Evolutionary conservation across 2,329 filamentous ascomycete species (phyloP), one percentile per base, ranked within the genome.

Genomic region (Fusarium palustre): DNA sequence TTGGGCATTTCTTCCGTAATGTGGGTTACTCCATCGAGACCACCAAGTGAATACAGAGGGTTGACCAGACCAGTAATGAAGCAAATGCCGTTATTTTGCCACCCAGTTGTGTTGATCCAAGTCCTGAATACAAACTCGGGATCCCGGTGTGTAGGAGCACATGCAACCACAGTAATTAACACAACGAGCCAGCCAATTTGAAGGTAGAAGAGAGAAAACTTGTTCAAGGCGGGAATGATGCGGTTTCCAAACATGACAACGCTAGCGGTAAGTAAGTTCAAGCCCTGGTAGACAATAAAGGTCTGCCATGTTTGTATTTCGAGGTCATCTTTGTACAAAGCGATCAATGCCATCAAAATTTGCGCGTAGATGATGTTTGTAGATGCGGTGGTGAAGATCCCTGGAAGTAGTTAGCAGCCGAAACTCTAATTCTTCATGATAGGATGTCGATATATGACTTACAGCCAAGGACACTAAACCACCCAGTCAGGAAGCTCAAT

Each of bases 1-100:
- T 62, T 62, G 2, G 59, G 59, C 59, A 62, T 62, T 7, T 62
- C 59, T 3, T 62, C 59, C 3, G 59, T 62, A 1, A 62, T 62
- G 25, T 62, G 59, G 0, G 59, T 55, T 1, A 62, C 57, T 1
- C 59, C 59, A 8, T 62, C 59, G 0, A 62, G 47, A 9, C 59
- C 59, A 1, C 59, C 59, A 9, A 62, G 59, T 11, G 31, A 39
- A 5, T 38, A 62, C 1, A 62, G 1, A 7, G 59, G 59, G 2
- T 62, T 62, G 0, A 62, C 59, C 0, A 62, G 9, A 1, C 59
- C 59, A 2, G 56, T 61, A 3, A 62, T 62, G 0, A 62, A 62
- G 18, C 56, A 62, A 5, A 62, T 62, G 1, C 28, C 41, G 2
- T 61, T 28, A 2, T 62, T 62, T 0, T 47, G 24, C 59, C 59